phyloP scores from a whole-genome alignment of 2,329 filamentous ascomycete species.

The Apiospora aurea region DNA sequence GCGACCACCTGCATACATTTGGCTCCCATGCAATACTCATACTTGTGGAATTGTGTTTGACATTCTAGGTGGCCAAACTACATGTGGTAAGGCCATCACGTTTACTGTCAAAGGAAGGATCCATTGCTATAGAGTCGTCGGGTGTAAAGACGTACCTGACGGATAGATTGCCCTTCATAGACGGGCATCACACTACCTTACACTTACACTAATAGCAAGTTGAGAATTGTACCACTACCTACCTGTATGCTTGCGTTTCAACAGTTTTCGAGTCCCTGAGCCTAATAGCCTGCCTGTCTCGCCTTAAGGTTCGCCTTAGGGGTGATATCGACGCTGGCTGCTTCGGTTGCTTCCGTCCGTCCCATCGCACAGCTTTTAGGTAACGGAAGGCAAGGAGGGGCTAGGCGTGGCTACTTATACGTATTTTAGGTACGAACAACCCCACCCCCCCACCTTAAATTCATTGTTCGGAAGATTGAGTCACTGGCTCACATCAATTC shows the following conservation, averaged over 20 bases:
- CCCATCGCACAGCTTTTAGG: neutral
- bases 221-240: neutral
- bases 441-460: constrained; percentile 20
- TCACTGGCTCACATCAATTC: constrained; percentile 20
- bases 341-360: neutral
- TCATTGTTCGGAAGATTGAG: constrained; percentile 19
- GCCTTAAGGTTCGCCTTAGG: neutral
- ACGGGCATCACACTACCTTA: neutral
- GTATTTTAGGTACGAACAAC: constrained; percentile 4
- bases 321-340: neutral
- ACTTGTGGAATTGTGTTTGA: too few relatives aligned
- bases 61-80: too few relatives aligned
- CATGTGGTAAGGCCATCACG: neutral
- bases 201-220: neutral
- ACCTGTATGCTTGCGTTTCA: neutral
- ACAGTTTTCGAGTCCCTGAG: neutral
- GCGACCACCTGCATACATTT: too few relatives aligned
- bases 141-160: neutral
- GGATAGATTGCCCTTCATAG: neutral
- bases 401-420: neutral
- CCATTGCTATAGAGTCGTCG: neutral
- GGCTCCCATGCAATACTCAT: too few relatives aligned
- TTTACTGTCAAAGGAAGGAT: neutral
- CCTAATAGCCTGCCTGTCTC: neutral
- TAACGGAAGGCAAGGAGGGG: neutral